Evolutionary conservation across 2,329 filamentous ascomycete species (phyloP).

Genomic region (Xylariaceae sp.): DNA sequence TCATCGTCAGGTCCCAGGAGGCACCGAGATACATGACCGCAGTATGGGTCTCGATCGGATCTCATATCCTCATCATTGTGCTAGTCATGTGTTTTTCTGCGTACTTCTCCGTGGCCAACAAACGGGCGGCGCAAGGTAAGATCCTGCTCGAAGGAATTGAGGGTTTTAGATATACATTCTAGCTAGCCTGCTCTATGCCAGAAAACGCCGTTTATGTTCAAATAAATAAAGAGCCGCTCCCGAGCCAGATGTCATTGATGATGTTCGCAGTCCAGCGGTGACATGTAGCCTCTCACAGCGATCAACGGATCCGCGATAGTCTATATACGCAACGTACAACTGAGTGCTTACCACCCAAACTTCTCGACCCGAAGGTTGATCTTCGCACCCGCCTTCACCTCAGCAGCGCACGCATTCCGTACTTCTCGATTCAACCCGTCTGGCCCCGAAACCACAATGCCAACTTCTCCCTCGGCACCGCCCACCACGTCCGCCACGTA

Average conservation of each 20-base stretch:
- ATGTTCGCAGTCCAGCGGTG: too few species aligned
- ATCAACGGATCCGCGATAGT: too few species aligned
- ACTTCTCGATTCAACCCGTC: conserved; percentile 57
- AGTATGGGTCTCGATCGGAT: conserved; percentile 64
- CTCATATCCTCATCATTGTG: conserved; percentile 53
- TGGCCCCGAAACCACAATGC: conserved; percentile 52
- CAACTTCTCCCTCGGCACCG: conserved; percentile 17
- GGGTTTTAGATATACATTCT: conserved; percentile 28
- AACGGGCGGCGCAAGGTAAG: conserved; percentile 40
- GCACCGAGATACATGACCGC: conserved; percentile 61
- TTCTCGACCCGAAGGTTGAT: conserved; percentile 59
- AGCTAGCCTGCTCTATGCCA: conserved; percentile 1
- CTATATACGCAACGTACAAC: too few species aligned
- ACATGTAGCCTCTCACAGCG: too few species aligned
- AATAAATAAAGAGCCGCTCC: too few species aligned
- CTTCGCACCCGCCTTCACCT: conserved; percentile 43
- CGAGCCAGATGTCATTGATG: too few species aligned
- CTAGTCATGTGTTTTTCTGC: conserved; percentile 47
- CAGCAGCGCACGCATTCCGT: conserved; percentile 51
- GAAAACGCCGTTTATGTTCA: too few species aligned
- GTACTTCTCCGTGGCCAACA: conserved; percentile 51
- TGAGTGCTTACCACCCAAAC: conserved; percentile 63
- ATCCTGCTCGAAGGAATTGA: conserved; percentile 44
- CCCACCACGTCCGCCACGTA: conserved; percentile 36
- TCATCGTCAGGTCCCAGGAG: conserved; percentile 58